Percentiles rank a stretch among this genome's conserved stretches.
These are phyloP conservation scores for Tetrapisispora nanseiensis DNA, from an alignment of 805 yeast genomes.

Conservation along the genomic window DNA sequence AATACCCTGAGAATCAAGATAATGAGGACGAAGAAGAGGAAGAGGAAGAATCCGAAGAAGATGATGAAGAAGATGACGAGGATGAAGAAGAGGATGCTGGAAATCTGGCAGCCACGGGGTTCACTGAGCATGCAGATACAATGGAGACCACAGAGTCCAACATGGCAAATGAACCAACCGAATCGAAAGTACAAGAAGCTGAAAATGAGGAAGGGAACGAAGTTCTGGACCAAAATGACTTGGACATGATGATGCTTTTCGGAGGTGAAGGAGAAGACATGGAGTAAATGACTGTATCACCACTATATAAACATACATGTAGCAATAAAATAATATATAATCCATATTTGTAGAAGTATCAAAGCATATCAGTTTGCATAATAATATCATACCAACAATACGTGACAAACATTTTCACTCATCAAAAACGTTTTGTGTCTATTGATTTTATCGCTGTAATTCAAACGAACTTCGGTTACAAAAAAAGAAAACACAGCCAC, in stretches of 20 bases:
- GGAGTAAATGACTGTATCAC: conserved; percentile 4
- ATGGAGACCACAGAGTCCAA: conserved; percentile 8
- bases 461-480: no score
- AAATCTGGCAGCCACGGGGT: no score
- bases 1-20: conserved; percentile 1
- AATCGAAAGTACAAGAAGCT: conserved; percentile 25
- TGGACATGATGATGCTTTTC: conserved; percentile 31
- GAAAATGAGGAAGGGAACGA: conserved; percentile 11
- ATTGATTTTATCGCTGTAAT: no score
- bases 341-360: no score
- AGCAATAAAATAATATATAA: no score
- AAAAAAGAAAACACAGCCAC: no score
- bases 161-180: conserved; percentile 3
- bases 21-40: conserved; percentile 22
- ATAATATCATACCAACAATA: no score
- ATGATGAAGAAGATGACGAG: conserved; percentile 27
- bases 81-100: conserved; percentile 13
- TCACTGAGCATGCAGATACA: no score
- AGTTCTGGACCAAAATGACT: conserved; percentile 29
- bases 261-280: conserved; percentile 29
- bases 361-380: no score
- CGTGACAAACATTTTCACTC: no score
- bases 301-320: background rate
- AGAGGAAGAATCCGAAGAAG: conserved; percentile 24
- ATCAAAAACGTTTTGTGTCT: no score